Conservation (phyloP, 108 stramenopile species). For the Stephanodiscus minutulus region DNA sequence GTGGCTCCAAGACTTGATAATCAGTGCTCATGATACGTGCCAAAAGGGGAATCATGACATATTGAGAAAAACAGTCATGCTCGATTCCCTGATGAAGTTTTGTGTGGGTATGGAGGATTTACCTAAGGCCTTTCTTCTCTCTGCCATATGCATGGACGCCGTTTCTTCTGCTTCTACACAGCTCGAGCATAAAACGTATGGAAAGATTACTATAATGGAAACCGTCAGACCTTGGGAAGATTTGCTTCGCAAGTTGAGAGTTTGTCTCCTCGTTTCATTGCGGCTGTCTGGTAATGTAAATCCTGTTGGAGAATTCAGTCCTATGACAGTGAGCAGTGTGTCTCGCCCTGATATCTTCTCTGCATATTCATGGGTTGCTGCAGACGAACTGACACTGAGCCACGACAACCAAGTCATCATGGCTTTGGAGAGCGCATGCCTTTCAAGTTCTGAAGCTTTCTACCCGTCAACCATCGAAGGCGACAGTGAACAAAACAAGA, state of each 20-base stretch:
- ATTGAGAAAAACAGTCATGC: constrained; percentile 27
- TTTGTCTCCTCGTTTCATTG: constrained; percentile 70
- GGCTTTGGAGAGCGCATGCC: constrained; percentile 70
- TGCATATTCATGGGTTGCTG: constrained; percentile 74
- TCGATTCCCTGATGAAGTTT: constrained; percentile 58
- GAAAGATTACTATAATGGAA: constrained; percentile 44
- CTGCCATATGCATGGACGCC: constrained; percentile 68
- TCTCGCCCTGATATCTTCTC: constrained; percentile 66
- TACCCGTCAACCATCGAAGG: constrained; percentile 66
- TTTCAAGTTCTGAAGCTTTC: constrained; percentile 58
- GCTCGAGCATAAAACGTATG: constrained; percentile 72
- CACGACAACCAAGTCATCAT: constrained; percentile 60
- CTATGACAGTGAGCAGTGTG: constrained; percentile 67
- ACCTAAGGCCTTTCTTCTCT: constrained; percentile 71
- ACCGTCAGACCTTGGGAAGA: constrained; percentile 60
- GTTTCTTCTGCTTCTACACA: constrained; percentile 55
- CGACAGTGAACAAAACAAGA: constrained; percentile 37
- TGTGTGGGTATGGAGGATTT: constrained; percentile 69
- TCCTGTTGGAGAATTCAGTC: constrained; percentile 54
- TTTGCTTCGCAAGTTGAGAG: constrained; percentile 72
- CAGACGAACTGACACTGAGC: constrained; percentile 74
- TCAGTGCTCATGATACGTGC: constrained; percentile 24
- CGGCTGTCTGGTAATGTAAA: constrained; percentile 61
- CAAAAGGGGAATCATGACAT: constrained; percentile 26
- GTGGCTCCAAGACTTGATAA: constrained; percentile 69